These are phyloP conservation scores for Pseudogymnoascus sp. DNA, from an alignment of 2,329 filamentous ascomycete species.

Conservation along the genomic window DNA sequence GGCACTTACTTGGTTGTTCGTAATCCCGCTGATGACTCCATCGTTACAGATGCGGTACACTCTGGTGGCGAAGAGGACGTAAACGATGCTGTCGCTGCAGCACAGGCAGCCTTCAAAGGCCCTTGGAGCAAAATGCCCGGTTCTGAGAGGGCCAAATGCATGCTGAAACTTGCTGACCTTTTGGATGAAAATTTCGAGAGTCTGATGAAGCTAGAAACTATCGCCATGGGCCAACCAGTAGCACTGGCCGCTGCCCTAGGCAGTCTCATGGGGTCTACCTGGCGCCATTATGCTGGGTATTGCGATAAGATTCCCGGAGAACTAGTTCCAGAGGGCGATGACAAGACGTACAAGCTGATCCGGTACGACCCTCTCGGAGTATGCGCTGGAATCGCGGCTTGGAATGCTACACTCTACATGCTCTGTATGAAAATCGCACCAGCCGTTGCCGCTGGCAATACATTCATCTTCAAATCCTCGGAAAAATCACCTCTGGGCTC, in stretches of 20 bases:
- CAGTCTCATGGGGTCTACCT: constrained; percentile 49
- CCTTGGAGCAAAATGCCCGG: constrained; percentile 29
- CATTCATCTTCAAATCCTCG: constrained; percentile 68
- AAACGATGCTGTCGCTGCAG: constrained; percentile 42
- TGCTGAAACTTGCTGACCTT: constrained; percentile 58
- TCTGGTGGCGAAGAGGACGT: constrained; percentile 32
- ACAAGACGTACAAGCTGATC: constrained; percentile 62
- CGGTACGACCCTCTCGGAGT: constrained; percentile 56
- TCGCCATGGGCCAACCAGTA: constrained; percentile 49
- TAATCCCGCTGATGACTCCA: constrained; percentile 41
- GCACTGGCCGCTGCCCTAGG: constrained; percentile 45
- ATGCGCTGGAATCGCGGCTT: constrained; percentile 57
- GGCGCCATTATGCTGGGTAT: constrained; percentile 54
- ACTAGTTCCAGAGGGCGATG: constrained; percentile 53
- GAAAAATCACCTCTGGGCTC: constrained; percentile 58
- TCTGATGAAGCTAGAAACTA: constrained; percentile 54
- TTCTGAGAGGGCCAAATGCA: constrained; percentile 35
- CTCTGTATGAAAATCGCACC: constrained; percentile 60
- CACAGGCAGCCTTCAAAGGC: constrained; percentile 36
- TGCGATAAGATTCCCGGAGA: constrained; percentile 45
- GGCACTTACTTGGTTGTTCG: constrained; percentile 12
- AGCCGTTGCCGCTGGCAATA: constrained; percentile 64
- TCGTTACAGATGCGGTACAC: constrained; percentile 31
- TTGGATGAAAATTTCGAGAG: constrained; percentile 57
- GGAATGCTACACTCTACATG: constrained; percentile 66